Percentiles rank a stretch among this genome's conserved stretches.
Conservation (phyloP, 768 basidiomycete genomes). For the Pulveroboletus sp. region DNA sequence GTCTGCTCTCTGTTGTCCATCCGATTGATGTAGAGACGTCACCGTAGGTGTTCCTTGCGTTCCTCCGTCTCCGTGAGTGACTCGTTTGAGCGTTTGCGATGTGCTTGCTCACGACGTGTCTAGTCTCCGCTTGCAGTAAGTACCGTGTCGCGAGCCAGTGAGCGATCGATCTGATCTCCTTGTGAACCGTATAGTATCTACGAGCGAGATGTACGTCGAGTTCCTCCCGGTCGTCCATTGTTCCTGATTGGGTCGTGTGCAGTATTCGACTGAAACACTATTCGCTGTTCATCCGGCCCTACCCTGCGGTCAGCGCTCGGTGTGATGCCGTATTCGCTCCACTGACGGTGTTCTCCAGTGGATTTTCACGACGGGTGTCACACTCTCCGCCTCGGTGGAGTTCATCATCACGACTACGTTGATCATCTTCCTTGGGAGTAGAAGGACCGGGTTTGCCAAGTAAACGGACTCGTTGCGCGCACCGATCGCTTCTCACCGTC, state of each 20-base stretch:
- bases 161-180: background rate
- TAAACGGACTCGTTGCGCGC: background rate
- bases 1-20: background rate
- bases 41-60: slow-evolving; percentile 27
- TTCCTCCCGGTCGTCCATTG: rapidly evolving
- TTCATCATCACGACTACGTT: slow-evolving; percentile 29
- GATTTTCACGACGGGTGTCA: slow-evolving; percentile 29
- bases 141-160: background rate
- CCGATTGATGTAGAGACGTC: background rate
- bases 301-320: slow-evolving; percentile 21
- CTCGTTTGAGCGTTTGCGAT: background rate
- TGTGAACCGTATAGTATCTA: slow-evolving; percentile 22
- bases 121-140: slow-evolving; percentile 31
- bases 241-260: background rate
- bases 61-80: slow-evolving; percentile 30
- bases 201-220: slow-evolving; percentile 27
- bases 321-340: background rate
- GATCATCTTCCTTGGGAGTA: slow-evolving; percentile 30
- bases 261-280: slow-evolving; percentile 28
- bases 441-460: slow-evolving; percentile 31
- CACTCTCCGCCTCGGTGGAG: slow-evolving; percentile 31
- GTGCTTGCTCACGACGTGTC: slow-evolving; percentile 4
- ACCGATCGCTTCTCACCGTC: background rate
- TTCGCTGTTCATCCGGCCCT: slow-evolving; percentile 29
- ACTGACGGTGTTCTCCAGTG: slow-evolving; percentile 16